Evolutionary conservation across 1,284 basidiomycete species (phyloP), one percentile per base, ranked within the genome.

Genomic region (Pascua guehoae): DNA sequence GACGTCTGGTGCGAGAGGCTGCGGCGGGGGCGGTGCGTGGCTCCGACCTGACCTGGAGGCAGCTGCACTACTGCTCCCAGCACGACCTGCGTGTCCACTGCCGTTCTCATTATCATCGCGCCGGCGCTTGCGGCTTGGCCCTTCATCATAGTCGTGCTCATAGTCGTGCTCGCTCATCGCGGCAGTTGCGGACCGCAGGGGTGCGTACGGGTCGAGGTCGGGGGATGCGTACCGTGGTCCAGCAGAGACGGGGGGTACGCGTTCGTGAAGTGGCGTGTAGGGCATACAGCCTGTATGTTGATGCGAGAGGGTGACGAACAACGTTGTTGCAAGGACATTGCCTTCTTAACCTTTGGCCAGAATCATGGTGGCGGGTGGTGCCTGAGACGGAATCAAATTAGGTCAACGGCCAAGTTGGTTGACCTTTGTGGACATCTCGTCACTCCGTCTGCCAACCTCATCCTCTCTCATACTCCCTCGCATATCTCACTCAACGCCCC

Each of bases 251-350:
- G 49, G 63, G 63, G 51, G 59, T 56, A 51, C 61, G 16, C 57
- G 65, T 45, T 69, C 69, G 69, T 72, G 70, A 14, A 62, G 16
- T 8, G 73, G 69, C 41, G 66, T 59, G 60, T 71, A 74, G 36
- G 65, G 41, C 62, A 64, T 63, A 18, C 24, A 10, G 46, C 45
- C 11, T n/a, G 24, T 17, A 38, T 14, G 16, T n/a, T 41, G 39
- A 12, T 40, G 43, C 12, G 37, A n/a, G n/a, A 18, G 17, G 18
- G 17, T 12, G 15, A 39, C 36, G 10, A 49, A 8, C 10, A 41
- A 16, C 12, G 41, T 44, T 15, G n/a, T 24, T 10, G 5, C 9
- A 15, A 18, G 37, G 0, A 5, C 1, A 4, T n/a, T 12, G 32
- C 36, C 4, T 51, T 43, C 41, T 32, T 17, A 14, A 43, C 43